A percentile compares a stretch with the other conserved stretches of the same genome.
Conservation (phyloP, 805 yeast species). For the Cyberlindnera lachancei region DNA sequence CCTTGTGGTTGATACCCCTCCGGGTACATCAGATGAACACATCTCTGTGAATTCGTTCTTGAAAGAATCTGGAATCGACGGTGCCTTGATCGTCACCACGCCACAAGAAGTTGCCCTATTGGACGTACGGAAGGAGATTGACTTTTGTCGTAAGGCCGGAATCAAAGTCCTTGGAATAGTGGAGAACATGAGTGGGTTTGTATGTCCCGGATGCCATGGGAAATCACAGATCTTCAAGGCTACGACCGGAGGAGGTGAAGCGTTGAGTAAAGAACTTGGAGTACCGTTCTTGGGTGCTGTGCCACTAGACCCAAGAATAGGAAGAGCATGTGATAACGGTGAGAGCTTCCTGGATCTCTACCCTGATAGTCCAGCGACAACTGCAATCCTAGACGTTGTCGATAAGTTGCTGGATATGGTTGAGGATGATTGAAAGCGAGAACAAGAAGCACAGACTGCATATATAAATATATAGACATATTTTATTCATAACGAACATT, state of each 20-base stretch:
- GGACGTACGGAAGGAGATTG: conserved; percentile 94
- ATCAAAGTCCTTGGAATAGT: conserved; percentile 84
- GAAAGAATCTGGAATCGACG: conserved; percentile 88
- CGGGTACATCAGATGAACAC: conserved; percentile 98
- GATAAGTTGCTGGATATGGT: conserved; percentile 56
- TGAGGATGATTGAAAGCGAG: too few relatives aligned
- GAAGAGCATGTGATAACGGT: conserved; percentile 82
- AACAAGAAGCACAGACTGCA: too few relatives aligned
- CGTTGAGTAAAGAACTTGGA: conserved; percentile 69
- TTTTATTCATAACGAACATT: too few relatives aligned
- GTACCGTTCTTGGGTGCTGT: conserved; percentile 85
- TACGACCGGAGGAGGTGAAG: conserved; percentile 94
- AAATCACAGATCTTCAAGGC: conserved; percentile 87
- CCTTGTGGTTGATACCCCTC: conserved; percentile 91
- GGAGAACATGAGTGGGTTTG: conserved; percentile 98
- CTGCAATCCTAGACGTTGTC: conserved; percentile 79
- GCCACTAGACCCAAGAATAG: conserved; percentile 94
- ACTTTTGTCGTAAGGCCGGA: conserved; percentile 87
- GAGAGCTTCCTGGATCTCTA: conserved; percentile 72
- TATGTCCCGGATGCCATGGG: conserved; percentile 90
- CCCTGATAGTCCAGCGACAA: conserved; percentile 91
- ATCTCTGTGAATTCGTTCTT: conserved; percentile 80
- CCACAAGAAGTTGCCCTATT: conserved; percentile 96
- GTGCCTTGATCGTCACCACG: conserved; percentile 90
- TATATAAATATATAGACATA: too few relatives aligned